phyloP scores from a whole-genome alignment of 1,284 basidiomycete species.

The Thecaphora frezii region DNA sequence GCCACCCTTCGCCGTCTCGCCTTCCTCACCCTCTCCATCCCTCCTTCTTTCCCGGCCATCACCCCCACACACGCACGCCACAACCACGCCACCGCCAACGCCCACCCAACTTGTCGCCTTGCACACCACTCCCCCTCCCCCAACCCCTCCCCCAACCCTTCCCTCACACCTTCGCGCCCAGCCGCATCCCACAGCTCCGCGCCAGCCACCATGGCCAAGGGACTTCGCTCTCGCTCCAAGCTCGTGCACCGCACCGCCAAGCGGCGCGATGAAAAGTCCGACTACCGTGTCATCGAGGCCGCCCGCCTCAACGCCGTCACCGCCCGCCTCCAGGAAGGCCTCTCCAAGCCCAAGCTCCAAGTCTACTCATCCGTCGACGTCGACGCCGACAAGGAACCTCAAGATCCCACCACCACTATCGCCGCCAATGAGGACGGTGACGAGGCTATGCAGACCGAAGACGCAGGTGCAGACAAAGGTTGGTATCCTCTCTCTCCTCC shows the following conservation, averaged over 20 bases:
- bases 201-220: slow-evolving; percentile 79
- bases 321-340: slow-evolving; percentile 65
- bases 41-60: too few species aligned
- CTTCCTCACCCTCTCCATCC: too few species aligned
- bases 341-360: slow-evolving; percentile 22
- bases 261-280: slow-evolving; percentile 69
- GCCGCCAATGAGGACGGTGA: neutral
- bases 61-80: too few species aligned
- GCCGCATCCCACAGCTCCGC: neutral
- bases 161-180: neutral
- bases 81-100: too few species aligned
- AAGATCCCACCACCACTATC: too few species aligned
- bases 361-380: slow-evolving; percentile 60
- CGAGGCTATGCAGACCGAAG: neutral
- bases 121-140: too few species aligned
- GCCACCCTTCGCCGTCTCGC: too few species aligned
- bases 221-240: slow-evolving; percentile 84
- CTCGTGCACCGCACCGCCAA: slow-evolving; percentile 81
- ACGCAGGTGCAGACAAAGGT: too few species aligned
- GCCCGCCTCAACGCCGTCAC: slow-evolving; percentile 78
- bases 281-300: slow-evolving; percentile 82
- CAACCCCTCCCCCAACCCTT: neutral
- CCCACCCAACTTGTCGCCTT: too few species aligned
- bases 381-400: slow-evolving; percentile 59
- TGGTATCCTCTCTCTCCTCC: too few species aligned